Evolutionary conservation across 148 eudicot species (phyloP).

Genomic region (Gaultheria prostrata): DNA sequence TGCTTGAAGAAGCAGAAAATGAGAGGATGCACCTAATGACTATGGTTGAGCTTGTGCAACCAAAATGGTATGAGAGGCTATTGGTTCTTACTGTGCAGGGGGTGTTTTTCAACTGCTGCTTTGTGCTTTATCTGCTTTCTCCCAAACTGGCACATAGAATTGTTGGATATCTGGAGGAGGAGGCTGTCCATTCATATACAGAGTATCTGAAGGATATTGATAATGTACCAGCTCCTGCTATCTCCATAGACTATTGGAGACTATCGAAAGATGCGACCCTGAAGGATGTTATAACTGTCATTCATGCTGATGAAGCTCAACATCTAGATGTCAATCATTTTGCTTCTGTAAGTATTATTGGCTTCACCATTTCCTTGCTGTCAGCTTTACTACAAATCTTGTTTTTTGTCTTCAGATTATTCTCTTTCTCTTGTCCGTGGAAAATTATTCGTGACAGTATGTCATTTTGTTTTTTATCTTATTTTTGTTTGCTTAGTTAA

Average conservation of each 20-base stretch:
- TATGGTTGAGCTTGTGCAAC: slow-evolving; percentile 82
- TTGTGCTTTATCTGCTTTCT: slow-evolving; percentile 61
- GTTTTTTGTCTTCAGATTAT: neutral
- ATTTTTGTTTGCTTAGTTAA: neutral
- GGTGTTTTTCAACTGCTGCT: slow-evolving; percentile 70
- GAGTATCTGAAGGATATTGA: slow-evolving; percentile 81
- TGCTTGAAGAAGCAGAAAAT: slow-evolving; percentile 92
- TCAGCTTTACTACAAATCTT: neutral
- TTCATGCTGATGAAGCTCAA: slow-evolving; percentile 97
- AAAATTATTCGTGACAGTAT: neutral
- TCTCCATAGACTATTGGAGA: slow-evolving; percentile 89
- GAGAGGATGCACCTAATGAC: slow-evolving; percentile 98
- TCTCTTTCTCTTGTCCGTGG: neutral
- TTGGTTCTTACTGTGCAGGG: slow-evolving; percentile 80
- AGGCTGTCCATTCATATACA: slow-evolving; percentile 85
- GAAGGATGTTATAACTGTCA: slow-evolving; percentile 80
- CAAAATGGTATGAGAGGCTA: slow-evolving; percentile 83
- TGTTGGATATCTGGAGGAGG: slow-evolving; percentile 91
- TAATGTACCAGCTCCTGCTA: slow-evolving; percentile 80
- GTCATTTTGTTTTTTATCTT: too few relatives aligned
- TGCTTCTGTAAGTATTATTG: slow-evolving; percentile 73
- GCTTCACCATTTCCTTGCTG: neutral
- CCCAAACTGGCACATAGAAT: slow-evolving; percentile 87
- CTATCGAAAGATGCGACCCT: slow-evolving; percentile 74
- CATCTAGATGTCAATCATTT: slow-evolving; percentile 96